Base-by-base conservation (phyloP, 495 filamentous ascomycete genomes). In the Aspergillus conjunctus region DNA sequence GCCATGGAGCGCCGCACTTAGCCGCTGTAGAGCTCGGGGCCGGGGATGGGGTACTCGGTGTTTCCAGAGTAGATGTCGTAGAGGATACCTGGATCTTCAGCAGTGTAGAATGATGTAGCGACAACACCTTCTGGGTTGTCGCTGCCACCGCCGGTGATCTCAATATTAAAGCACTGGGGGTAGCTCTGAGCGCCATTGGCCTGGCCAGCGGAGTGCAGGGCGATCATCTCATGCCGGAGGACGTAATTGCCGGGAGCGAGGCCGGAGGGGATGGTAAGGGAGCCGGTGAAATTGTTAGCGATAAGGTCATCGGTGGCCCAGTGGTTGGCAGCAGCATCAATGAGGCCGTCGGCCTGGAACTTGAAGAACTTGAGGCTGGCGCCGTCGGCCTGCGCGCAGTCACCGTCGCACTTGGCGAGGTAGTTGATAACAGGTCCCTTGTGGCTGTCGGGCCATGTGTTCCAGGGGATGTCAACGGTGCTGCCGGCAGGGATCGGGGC, bases 161-260 rank as follows among this genome's bases (percentile, higher is more conserved):
- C 74, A 32, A 89, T 70, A 73, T 88, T 89, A 69, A 88, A 73
- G 77, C 87, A 90, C 61, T 86, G 77, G 2, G 86, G 86, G 60
- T 90, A 90, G 61, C 79, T 78, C 79, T 90, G 87, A 0, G 86
- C 83, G 51, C 84, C 85, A 64, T 82, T 74, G 1, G 55, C 58
- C 11, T 68, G 54, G 17, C 68, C 73, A 7, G 80, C 85, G 12
- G 74, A 69, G 73, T 89, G 87, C 6, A 89, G 79, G 6, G 85
- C 86, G 54, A 89, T 84, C 60, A 88, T 82, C 70, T 90, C 87
- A 66, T 88, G 84, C 15, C 87, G 83, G 26, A 90, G 74, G 51
- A 90, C 81, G 68, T 88, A 90, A 68, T 84, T 82, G 26, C 86
- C 87, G 9, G 84, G 63, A 34, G 79, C 80, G 50, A 89, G 76